Evolutionary conservation across 2,329 filamentous ascomycete genomes (phyloP).

Genomic region (Verticillium dahliae): DNA sequence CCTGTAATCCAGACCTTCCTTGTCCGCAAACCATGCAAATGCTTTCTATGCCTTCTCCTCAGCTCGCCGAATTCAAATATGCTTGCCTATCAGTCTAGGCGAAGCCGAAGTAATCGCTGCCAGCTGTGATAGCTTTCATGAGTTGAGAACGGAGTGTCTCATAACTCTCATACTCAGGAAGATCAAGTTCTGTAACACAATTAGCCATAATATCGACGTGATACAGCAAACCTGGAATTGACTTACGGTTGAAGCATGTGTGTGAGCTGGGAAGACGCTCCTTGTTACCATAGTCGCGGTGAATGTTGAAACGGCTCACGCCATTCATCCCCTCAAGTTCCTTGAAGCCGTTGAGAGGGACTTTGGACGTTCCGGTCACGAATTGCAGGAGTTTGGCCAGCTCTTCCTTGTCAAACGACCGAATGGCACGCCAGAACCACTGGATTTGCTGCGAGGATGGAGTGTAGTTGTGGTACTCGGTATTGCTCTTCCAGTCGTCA

Average conservation of each 20-base stretch:
- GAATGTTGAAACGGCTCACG: conserved; percentile 96
- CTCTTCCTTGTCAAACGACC: conserved; percentile 98
- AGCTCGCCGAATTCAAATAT: background rate
- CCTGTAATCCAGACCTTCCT: background rate
- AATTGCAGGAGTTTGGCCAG: conserved; percentile 95
- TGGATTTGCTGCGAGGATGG: conserved; percentile 93
- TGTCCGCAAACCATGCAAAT: background rate
- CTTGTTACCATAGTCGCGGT: conserved; percentile 95
- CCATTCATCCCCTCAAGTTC: conserved; percentile 99
- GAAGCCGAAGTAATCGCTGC: conserved; percentile 96
- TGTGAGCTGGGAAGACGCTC: conserved; percentile 93
- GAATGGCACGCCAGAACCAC: conserved; percentile 98
- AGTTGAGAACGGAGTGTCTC: conserved; percentile 81
- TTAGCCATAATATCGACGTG: background rate
- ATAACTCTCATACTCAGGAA: conserved; percentile 97
- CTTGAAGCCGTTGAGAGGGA: conserved; percentile 97
- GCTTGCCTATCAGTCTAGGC: conserved; percentile 51
- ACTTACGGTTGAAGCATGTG: conserved; percentile 98
- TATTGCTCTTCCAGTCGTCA: conserved; percentile 98
- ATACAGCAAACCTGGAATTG: background rate
- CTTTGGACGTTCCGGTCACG: conserved; percentile 96
- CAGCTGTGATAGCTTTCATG: conserved; percentile 94
- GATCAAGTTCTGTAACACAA: conserved; percentile 70
- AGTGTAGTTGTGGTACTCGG: conserved; percentile 96
- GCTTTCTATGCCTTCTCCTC: background rate